phyloP scores from a whole-genome alignment of 2,329 filamentous ascomycete species.

The Paecilomyces sp. region DNA sequence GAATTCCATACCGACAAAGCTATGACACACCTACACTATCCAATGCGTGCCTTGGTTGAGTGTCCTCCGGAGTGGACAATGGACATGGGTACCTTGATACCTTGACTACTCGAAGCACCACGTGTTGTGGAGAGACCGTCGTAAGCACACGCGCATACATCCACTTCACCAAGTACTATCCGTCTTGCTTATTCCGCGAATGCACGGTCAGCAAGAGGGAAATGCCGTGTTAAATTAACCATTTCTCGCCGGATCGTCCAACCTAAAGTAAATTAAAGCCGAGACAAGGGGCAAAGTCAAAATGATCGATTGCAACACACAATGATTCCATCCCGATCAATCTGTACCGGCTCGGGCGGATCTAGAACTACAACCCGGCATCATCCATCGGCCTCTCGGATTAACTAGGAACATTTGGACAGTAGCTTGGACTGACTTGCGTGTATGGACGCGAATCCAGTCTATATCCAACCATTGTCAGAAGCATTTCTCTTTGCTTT shows the following conservation, averaged over 20 bases:
- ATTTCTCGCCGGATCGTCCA: not conserved
- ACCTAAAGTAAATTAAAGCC: not conserved
- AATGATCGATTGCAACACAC: not conserved
- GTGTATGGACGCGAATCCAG: not conserved
- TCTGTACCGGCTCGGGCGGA: not conserved
- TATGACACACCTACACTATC: not conserved
- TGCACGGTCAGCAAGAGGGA: not conserved
- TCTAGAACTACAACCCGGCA: not conserved
- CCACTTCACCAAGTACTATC: not conserved
- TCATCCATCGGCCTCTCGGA: not conserved
- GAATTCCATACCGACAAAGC: not conserved
- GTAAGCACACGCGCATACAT: not conserved
- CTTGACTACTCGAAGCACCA: not conserved
- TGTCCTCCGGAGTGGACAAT: not conserved
- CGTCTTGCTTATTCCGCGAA: not conserved
- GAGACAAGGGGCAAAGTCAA: not conserved
- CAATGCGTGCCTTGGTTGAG: not conserved
- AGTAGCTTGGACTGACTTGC: not conserved
- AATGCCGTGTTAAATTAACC: not conserved
- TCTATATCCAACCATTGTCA: not conserved
- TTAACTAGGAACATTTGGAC: not conserved
- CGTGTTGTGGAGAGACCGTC: not conserved
- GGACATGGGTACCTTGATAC: not conserved
- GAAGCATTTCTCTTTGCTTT: not conserved
- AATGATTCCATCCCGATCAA: too few relatives aligned